Evolutionary conservation across 2,329 filamentous ascomycete species (phyloP).

Genomic region (Diaporthe amygdali): DNA sequence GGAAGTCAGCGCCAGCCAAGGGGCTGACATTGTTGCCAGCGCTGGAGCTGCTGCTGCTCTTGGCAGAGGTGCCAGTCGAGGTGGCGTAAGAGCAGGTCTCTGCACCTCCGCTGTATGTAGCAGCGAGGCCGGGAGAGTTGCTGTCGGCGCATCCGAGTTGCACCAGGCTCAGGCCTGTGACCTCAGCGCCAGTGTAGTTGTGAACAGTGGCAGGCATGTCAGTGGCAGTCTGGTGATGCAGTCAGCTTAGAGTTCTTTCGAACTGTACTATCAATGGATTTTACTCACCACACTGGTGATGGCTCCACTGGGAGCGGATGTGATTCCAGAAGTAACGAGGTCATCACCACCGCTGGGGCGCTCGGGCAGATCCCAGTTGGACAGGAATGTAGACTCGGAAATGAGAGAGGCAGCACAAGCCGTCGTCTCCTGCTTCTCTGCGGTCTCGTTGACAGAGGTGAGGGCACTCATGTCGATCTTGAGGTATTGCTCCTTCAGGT

Average conservation of each 20-base stretch:
- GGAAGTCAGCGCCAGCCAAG: slow-evolving; percentile 15
- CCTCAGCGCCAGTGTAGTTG: slow-evolving; percentile 24
- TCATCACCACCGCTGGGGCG: slow-evolving; percentile 68
- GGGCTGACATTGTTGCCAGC: slow-evolving; percentile 11
- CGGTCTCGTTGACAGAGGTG: slow-evolving; percentile 62
- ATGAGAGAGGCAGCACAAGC: slow-evolving; percentile 70
- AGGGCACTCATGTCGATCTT: slow-evolving; percentile 72
- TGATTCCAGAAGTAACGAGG: slow-evolving; percentile 76
- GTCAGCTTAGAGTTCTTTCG: not conserved
- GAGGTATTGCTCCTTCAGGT: slow-evolving; percentile 73
- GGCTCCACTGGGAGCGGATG: slow-evolving; percentile 63
- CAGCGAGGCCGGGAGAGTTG: slow-evolving; percentile 24
- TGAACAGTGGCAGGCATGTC: slow-evolving; percentile 25
- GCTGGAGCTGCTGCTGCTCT: slow-evolving; percentile 22
- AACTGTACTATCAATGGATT: rapidly evolving
- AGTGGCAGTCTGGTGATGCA: slow-evolving; percentile 15
- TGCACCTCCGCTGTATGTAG: slow-evolving; percentile 25
- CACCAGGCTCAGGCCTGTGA: slow-evolving; percentile 23
- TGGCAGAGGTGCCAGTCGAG: slow-evolving; percentile 20
- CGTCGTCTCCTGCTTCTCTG: slow-evolving; percentile 57
- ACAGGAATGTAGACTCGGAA: slow-evolving; percentile 67
- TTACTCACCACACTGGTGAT: slow-evolving; percentile 44
- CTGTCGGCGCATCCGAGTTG: slow-evolving; percentile 21
- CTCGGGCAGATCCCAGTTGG: slow-evolving; percentile 74
- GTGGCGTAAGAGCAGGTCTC: slow-evolving; percentile 27